Percentiles rank a stretch among this genome's conserved stretches.
Evolutionary conservation across 176 grass and related monocot genomes (phyloP).

Genomic region (Panicum miliaceum): DNA sequence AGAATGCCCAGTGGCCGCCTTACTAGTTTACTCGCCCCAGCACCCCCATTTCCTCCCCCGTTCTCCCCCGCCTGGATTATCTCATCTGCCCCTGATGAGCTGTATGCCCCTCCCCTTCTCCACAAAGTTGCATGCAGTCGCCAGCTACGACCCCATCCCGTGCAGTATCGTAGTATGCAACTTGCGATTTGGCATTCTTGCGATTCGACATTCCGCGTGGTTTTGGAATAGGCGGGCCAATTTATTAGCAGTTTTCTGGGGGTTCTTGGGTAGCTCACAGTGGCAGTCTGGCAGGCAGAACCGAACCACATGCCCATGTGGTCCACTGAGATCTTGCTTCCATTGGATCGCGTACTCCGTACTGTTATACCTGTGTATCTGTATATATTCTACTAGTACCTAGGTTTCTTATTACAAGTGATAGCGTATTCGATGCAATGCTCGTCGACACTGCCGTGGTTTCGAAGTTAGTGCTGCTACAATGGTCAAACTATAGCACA

Average conservation of each 20-base stretch:
- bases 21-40: background rate
- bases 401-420: background rate
- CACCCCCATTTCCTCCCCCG: background rate
- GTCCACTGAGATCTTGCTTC: conserved; percentile 40
- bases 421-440: background rate
- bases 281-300: background rate
- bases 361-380: background rate
- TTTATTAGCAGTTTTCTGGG: background rate
- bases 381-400: background rate
- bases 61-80: background rate
- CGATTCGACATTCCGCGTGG: conserved; percentile 25
- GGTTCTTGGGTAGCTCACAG: conserved; percentile 21
- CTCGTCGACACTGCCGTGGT: background rate
- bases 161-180: background rate
- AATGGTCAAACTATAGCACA: conserved; percentile 1
- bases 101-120: conserved; percentile 34
- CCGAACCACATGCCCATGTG: conserved; percentile 36
- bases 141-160: background rate
- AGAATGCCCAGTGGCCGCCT: background rate
- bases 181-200: conserved; percentile 24
- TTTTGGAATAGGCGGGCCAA: background rate
- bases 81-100: conserved; percentile 23
- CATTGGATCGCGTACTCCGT: conserved; percentile 34
- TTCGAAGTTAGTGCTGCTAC: background rate
- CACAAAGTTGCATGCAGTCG: conserved; percentile 29